Percentiles rank a stretch among this genome's conserved stretches.
Evolutionary conservation across 805 yeast genomes (phyloP).

Genomic region (Spathaspora girioi): DNA sequence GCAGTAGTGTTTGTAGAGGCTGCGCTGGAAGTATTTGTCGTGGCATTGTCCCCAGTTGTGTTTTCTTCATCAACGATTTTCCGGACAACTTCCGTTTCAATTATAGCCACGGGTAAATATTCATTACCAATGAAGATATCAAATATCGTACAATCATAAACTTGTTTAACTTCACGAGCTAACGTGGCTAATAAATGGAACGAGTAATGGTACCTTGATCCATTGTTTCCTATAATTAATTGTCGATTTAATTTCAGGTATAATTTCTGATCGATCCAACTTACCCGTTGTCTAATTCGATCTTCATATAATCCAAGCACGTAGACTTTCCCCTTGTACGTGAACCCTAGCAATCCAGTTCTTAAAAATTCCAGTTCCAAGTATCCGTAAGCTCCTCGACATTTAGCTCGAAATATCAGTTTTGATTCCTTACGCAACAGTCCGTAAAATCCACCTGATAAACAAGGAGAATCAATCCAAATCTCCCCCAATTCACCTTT

Average conservation of each 20-base stretch:
- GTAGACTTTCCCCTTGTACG: constrained; percentile 81
- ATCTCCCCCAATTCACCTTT: constrained; percentile 88
- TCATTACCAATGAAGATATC: constrained; percentile 78
- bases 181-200: constrained; percentile 83
- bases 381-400: constrained; percentile 67
- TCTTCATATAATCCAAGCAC: constrained; percentile 91
- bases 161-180: constrained; percentile 74
- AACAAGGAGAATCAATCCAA: constrained; percentile 93
- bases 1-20: no score
- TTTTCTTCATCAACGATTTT: constrained; percentile 26
- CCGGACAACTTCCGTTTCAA: constrained; percentile 60
- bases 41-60: constrained; percentile 5
- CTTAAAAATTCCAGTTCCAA: constrained; percentile 78
- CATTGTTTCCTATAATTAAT: constrained; percentile 30
- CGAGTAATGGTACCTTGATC: constrained; percentile 70
- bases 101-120: constrained; percentile 76
- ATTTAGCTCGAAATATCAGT: constrained; percentile 75
- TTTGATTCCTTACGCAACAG: constrained; percentile 54
- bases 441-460: constrained; percentile 90
- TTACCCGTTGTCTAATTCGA: constrained; percentile 72
- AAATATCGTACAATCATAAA: constrained; percentile 88
- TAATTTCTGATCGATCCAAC: constrained; percentile 57
- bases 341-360: constrained; percentile 88
- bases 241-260: constrained; percentile 24
- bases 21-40: no score